Conservation (phyloP, 2,329 filamentous ascomycete genomes). For the Chlorencoelia australis region DNA sequence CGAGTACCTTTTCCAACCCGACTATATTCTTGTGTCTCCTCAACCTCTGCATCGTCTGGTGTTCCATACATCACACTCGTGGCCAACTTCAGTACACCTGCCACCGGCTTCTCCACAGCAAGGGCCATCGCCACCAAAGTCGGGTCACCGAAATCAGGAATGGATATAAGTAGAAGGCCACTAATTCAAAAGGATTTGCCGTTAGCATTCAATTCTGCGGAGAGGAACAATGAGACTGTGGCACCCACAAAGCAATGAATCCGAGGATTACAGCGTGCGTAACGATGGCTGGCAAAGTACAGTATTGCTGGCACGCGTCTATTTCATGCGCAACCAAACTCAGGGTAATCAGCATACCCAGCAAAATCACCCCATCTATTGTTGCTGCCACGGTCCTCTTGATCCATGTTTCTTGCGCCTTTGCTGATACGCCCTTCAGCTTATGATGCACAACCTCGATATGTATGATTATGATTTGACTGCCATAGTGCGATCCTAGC, state of each 20-base stretch:
- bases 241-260: slow-evolving; percentile 14
- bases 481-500: slow-evolving; percentile 12
- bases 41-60: slow-evolving; percentile 6
- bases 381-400: too few relatives aligned
- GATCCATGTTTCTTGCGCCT: slow-evolving; percentile 11
- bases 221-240: too few relatives aligned
- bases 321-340: too few relatives aligned
- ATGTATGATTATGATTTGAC: slow-evolving; percentile 10
- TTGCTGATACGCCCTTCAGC: slow-evolving; percentile 8
- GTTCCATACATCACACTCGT: slow-evolving; percentile 13
- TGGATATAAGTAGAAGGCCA: slow-evolving; percentile 11
- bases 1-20: too few relatives aligned
- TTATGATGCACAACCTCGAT: slow-evolving; percentile 16
- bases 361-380: too few relatives aligned
- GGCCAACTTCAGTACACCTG: slow-evolving; percentile 10
- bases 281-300: too few relatives aligned
- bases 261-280: slow-evolving; percentile 13
- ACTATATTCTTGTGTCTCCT: too few relatives aligned
- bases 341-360: too few relatives aligned
- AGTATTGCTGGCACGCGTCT: too few relatives aligned
- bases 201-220: too few relatives aligned
- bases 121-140: slow-evolving; percentile 8
- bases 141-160: slow-evolving; percentile 12
- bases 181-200: slow-evolving; percentile 2
- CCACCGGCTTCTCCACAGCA: slow-evolving; percentile 8